Evolutionary conservation across 176 grass and related monocot genomes (phyloP).

Genomic region (Eremochloa ophiuroides): DNA sequence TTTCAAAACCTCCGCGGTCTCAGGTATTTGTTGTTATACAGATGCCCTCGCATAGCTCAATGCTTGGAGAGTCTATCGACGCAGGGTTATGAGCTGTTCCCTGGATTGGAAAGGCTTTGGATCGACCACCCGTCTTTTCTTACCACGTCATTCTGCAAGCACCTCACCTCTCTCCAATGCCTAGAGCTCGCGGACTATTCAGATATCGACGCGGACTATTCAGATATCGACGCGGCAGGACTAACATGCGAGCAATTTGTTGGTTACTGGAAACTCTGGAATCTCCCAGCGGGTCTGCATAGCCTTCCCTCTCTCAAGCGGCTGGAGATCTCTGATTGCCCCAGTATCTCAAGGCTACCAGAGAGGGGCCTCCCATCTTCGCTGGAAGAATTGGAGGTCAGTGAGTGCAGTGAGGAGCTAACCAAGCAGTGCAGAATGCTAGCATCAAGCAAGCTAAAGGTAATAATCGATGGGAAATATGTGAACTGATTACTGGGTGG

Average conservation of each 20-base stretch:
- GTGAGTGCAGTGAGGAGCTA: accelerated
- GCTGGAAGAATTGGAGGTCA: neutral
- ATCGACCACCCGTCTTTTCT: no score
- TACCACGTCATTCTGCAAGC: constrained; percentile 12
- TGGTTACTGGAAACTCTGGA: accelerated
- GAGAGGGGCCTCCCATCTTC: neutral
- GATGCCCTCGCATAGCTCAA: no score
- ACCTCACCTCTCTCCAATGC: neutral
- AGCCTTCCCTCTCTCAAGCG: neutral
- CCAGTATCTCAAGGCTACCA: neutral
- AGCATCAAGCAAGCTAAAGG: constrained; percentile 11
- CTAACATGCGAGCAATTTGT: neutral
- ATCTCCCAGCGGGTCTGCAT: neutral
- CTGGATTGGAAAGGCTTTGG: no score
- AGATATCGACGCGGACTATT: no score
- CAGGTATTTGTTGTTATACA: no score
- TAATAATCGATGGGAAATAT: neutral
- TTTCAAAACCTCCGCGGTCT: no score
- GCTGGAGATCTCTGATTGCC: accelerated
- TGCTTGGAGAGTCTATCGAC: no score
- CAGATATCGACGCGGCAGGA: no score
- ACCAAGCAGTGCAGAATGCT: neutral
- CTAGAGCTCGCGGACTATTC: accelerated
- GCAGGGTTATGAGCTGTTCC: no score
- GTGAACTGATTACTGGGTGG: neutral